Evolutionary conservation across 768 basidiomycete species (phyloP).

Genomic region (Sarcodon sp.): DNA sequence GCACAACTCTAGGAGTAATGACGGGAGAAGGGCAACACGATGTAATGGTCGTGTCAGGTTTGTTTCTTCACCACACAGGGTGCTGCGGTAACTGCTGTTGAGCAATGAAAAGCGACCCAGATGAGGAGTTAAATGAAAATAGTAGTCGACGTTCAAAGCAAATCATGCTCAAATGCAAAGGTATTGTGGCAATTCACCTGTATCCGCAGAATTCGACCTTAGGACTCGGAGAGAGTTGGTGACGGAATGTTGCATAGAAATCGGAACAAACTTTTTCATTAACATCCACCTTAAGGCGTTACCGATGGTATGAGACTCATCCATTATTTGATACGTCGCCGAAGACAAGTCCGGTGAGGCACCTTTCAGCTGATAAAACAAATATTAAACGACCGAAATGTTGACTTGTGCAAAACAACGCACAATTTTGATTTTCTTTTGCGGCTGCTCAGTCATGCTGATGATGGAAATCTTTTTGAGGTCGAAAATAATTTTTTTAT

Average conservation of each 20-base stretch:
- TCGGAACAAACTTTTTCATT: constrained; percentile 83
- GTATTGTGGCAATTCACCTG: constrained; percentile 38
- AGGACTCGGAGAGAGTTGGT: constrained; percentile 39
- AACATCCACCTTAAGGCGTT: constrained; percentile 95
- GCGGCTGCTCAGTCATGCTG: constrained; percentile 9
- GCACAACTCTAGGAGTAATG: no score
- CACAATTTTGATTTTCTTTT: constrained; percentile 12
- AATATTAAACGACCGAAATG: background rate
- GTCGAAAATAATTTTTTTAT: constrained; percentile 3
- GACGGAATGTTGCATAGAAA: constrained; percentile 4
- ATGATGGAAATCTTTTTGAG: background rate
- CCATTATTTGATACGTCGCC: constrained; percentile 83
- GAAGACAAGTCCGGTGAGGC: constrained; percentile 72
- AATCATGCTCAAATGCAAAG: background rate
- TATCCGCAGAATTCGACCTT: constrained; percentile 98
- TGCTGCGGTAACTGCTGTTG: no score
- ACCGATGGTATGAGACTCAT: constrained; percentile 94
- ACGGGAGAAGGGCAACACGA: no score
- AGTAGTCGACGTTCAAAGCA: no score
- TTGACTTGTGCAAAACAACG: constrained; percentile 1
- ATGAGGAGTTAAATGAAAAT: no score
- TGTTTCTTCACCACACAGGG: no score
- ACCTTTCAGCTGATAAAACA: constrained; percentile 56
- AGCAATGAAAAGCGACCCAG: no score
- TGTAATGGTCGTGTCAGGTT: no score